A percentile compares a stretch with the other conserved stretches of the same genome.
Evolutionary conservation across 495 filamentous ascomycete species (phyloP).

Genomic region (Podospora conica): DNA sequence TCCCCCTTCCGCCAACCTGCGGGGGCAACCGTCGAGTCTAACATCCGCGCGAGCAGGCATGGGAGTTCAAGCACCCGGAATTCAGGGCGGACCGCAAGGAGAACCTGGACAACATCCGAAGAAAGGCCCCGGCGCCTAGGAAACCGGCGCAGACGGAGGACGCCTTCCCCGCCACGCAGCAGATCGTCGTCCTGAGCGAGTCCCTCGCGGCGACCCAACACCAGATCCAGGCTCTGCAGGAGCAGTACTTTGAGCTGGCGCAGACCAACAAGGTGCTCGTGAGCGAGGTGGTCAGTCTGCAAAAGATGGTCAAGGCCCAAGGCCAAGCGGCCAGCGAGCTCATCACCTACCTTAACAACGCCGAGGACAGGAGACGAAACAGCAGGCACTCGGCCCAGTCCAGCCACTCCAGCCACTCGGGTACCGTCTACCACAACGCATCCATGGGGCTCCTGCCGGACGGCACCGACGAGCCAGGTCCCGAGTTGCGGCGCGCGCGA

Average conservation of each 20-base stretch:
- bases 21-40: conserved; percentile 13
- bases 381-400: conserved; percentile 38
- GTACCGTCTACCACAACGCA: conserved; percentile 25
- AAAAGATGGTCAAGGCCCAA: conserved; percentile 81
- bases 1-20: conserved; percentile 10
- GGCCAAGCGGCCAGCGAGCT: conserved; percentile 46
- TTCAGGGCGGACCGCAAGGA: conserved; percentile 95
- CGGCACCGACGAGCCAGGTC: conserved; percentile 61
- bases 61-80: conserved; percentile 98
- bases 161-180: conserved; percentile 63
- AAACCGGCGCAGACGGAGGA: conserved; percentile 68
- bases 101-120: conserved; percentile 90
- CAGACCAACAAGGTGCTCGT: conserved; percentile 82
- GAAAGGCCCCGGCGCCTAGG: conserved; percentile 89
- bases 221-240: conserved; percentile 78
- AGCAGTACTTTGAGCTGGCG: conserved; percentile 76
- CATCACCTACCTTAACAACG: conserved; percentile 44
- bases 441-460: conserved; percentile 35
- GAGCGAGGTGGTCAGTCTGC: conserved; percentile 78
- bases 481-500: conserved; percentile 81
- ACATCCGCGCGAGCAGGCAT: conserved; percentile 53
- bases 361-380: conserved; percentile 39
- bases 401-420: conserved; percentile 31
- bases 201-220: conserved; percentile 87
- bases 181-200: conserved; percentile 83